These are phyloP conservation scores for Omphalotus guepiniiformis DNA, from an alignment of 768 basidiomycete species.

Conservation along the genomic window DNA sequence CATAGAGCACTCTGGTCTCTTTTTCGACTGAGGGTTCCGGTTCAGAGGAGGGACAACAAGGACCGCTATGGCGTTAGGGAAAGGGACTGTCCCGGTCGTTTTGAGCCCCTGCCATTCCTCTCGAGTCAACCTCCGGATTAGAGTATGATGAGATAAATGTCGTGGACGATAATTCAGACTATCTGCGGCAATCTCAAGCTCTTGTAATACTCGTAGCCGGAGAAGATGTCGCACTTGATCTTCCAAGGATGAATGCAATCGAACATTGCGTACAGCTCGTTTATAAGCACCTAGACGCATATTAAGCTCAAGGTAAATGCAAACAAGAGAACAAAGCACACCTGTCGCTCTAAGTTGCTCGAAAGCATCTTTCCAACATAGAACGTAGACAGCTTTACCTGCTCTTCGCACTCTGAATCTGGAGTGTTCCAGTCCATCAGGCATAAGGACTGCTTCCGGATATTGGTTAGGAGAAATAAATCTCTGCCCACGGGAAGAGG, in stretches of 20 bases:
- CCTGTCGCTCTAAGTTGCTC: slow-evolving; percentile 32
- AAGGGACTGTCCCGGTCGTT: slow-evolving; percentile 42
- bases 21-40: slow-evolving; percentile 42
- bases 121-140: slow-evolving; percentile 63
- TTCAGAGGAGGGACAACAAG: slow-evolving; percentile 67
- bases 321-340: slow-evolving; percentile 13
- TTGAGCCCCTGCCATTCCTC: slow-evolving; percentile 52
- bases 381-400: slow-evolving; percentile 47
- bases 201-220: slow-evolving; percentile 72
- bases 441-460: slow-evolving; percentile 26
- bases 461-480: neutral
- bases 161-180: slow-evolving; percentile 26
- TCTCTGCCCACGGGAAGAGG: slow-evolving; percentile 17
- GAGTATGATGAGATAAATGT: slow-evolving; percentile 16
- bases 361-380: slow-evolving; percentile 56
- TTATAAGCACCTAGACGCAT: slow-evolving; percentile 23
- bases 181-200: slow-evolving; percentile 57
- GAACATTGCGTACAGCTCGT: slow-evolving; percentile 25
- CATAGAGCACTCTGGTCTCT: slow-evolving; percentile 36
- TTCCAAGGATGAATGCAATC: slow-evolving; percentile 38
- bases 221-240: slow-evolving; percentile 62
- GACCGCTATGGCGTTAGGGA: slow-evolving; percentile 57
- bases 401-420: slow-evolving; percentile 47
- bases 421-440: slow-evolving; percentile 65
- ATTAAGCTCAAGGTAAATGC: slow-evolving; percentile 2